Evolutionary conservation across 2,329 filamentous ascomycete genomes (phyloP).

Genomic region (Esteya vermicola): DNA sequence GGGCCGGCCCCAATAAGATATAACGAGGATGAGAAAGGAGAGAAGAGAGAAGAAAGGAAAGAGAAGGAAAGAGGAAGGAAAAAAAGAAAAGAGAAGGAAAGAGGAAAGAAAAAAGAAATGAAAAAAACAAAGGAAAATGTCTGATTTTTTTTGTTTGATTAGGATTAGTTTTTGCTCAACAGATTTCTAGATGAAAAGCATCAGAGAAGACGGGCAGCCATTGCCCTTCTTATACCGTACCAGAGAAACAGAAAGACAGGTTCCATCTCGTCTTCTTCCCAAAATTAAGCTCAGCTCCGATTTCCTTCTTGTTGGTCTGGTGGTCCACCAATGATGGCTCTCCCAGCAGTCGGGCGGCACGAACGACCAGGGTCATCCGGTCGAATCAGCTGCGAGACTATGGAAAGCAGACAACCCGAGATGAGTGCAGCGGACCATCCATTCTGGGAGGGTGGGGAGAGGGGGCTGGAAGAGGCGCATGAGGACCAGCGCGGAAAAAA

Average conservation of each 20-base stretch:
- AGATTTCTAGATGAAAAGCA: neutral
- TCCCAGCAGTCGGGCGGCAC: too few species aligned
- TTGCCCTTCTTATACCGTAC: too few species aligned
- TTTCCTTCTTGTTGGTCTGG: neutral
- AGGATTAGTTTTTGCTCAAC: too few species aligned
- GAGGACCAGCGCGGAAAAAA: too few species aligned
- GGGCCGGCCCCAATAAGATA: constrained; percentile 1
- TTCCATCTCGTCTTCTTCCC: too few species aligned
- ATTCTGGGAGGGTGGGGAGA: too few species aligned
- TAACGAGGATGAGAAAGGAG: neutral
- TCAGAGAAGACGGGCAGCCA: too few species aligned
- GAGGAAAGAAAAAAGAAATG: constrained; percentile 1
- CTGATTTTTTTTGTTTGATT: too few species aligned
- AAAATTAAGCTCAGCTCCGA: neutral
- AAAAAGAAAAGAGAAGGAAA: constrained; percentile 1
- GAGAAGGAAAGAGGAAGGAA: neutral
- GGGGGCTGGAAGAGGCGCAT: too few species aligned
- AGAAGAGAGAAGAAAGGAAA: neutral
- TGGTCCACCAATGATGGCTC: too few species aligned
- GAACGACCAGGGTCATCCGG: constrained; percentile 1
- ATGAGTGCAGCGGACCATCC: neutral
- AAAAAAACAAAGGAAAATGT: neutral
- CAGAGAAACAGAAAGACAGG: neutral
- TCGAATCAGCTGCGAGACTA: constrained; percentile 3
- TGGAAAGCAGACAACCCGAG: too few species aligned